A percentile compares a stretch with the other conserved stretches of the same genome.
Evolutionary conservation across 2,329 filamentous ascomycete species (phyloP).

Genomic region (Ceratocystis huliohia): DNA sequence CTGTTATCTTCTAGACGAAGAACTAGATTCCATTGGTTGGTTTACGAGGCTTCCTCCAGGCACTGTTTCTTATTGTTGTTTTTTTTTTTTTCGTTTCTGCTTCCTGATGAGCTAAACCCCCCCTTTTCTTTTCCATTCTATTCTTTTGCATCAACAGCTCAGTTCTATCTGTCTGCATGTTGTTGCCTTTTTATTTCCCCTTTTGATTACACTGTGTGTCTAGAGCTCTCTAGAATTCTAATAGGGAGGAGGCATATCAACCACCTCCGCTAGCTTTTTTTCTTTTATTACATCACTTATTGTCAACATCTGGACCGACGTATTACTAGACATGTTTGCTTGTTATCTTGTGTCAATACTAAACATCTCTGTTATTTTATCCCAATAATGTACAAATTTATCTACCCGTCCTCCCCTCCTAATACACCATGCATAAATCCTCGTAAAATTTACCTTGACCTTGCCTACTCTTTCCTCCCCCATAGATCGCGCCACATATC

Average conservation of each 20-base stretch:
- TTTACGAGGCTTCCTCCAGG: constrained; percentile 2
- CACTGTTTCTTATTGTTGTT: neutral
- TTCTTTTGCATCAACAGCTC: neutral
- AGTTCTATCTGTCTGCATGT: too few species aligned
- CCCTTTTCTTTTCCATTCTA: constrained; percentile 20
- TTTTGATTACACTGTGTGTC: neutral
- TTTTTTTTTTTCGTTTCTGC: neutral
- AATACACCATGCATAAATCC: too few species aligned
- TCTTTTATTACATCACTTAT: neutral
- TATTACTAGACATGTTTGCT: neutral
- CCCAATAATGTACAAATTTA: too few species aligned
- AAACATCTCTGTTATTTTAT: too few species aligned
- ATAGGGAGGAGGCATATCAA: neutral
- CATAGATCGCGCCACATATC: constrained; percentile 83
- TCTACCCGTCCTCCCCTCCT: too few species aligned
- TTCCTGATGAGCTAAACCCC: neutral
- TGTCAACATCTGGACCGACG: neutral
- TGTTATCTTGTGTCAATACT: too few species aligned
- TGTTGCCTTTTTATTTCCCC: too few species aligned
- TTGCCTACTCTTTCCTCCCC: constrained; percentile 23
- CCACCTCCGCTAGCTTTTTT: neutral
- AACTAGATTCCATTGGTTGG: constrained; percentile 1
- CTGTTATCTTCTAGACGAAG: constrained; percentile 1
- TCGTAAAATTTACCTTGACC: too few species aligned
- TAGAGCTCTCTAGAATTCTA: neutral